Conservation (phyloP, 495 filamentous ascomycete genomes). For the Tuber indicum region DNA sequence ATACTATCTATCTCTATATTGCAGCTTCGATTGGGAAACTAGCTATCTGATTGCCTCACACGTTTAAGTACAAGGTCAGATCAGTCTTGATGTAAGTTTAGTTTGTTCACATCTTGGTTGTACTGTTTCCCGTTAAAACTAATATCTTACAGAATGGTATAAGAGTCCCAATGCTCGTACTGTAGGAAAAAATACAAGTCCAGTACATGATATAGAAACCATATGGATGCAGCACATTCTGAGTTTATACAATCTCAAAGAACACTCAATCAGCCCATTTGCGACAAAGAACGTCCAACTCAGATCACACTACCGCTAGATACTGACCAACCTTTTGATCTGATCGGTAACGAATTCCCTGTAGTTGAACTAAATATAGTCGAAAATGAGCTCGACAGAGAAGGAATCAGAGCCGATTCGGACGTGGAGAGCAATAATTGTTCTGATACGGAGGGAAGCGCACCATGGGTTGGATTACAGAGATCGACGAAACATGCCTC, state of each 20-base stretch:
- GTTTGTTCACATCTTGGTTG: neutral
- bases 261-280: neutral
- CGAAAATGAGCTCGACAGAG: too few relatives aligned
- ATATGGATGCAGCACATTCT: neutral
- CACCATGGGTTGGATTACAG: too few relatives aligned
- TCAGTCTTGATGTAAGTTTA: neutral
- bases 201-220: neutral
- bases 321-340: too few relatives aligned
- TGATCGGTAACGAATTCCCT: too few relatives aligned
- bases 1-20: neutral
- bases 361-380: too few relatives aligned
- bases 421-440: too few relatives aligned
- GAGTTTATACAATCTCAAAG: neutral
- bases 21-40: neutral
- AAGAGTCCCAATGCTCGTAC: neutral
- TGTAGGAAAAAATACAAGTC: neutral
- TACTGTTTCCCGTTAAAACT: neutral
- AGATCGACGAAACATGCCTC: too few relatives aligned
- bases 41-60: neutral
- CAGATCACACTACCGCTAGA: too few relatives aligned
- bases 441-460: too few relatives aligned
- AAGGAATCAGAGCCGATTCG: too few relatives aligned
- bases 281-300: neutral
- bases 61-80: neutral
- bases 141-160: neutral